phyloP scores from a whole-genome alignment of 805 yeast genomes.

The Nadsonia fulvescens region DNA sequence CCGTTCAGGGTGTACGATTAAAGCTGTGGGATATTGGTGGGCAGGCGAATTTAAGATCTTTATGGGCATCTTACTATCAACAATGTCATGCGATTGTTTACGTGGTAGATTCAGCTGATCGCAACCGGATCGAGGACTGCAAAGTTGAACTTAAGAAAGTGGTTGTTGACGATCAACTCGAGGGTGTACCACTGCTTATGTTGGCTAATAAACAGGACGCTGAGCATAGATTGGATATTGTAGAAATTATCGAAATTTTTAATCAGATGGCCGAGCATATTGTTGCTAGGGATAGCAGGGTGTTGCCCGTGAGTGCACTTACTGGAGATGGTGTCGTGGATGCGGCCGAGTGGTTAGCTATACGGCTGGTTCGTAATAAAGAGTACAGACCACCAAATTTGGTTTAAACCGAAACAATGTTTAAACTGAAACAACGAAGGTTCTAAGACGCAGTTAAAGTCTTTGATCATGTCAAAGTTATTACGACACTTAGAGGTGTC shows the following conservation, averaged over 20 bases:
- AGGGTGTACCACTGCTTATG: conserved; percentile 82
- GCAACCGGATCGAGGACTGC: conserved; percentile 69
- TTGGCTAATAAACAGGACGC: conserved; percentile 88
- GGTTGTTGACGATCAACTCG: conserved; percentile 41
- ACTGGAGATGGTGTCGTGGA: conserved; percentile 66
- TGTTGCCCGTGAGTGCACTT: conserved; percentile 75
- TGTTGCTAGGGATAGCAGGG: conserved; percentile 81
- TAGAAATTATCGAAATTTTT: conserved; percentile 67
- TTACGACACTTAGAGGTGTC: no score
- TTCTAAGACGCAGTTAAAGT: no score
- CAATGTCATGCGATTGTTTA: conserved; percentile 85
- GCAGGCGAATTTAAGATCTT: conserved; percentile 60
- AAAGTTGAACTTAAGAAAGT: conserved; percentile 36
- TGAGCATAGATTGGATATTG: conserved; percentile 51
- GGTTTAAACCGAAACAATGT: no score
- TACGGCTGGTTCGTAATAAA: conserved; percentile 53
- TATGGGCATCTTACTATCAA: conserved; percentile 78
- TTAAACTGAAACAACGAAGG: no score
- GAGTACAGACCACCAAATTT: conserved; percentile 37
- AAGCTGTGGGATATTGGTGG: conserved; percentile 98
- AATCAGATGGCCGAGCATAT: conserved; percentile 66
- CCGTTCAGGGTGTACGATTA: conserved; percentile 24
- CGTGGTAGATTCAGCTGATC: conserved; percentile 82
- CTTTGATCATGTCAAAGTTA: no score
- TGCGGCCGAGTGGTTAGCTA: conserved; percentile 75